Evolutionary conservation across 2,329 filamentous ascomycete species (phyloP).

Genomic region (Talaromyces pinophilus): DNA sequence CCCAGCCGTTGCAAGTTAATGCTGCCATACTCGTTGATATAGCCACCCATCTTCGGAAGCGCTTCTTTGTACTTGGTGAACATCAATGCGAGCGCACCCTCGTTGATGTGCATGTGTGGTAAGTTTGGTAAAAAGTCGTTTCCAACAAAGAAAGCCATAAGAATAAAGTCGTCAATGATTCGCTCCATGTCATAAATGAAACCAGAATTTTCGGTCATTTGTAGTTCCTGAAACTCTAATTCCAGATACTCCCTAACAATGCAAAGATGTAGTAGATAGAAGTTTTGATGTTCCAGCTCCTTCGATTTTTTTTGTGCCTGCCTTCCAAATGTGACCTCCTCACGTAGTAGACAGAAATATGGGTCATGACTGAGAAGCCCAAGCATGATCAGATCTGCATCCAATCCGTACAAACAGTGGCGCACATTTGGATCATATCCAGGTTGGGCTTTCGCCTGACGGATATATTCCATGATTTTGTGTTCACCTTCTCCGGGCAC

Average conservation of each 20-base stretch:
- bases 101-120: conserved; percentile 95
- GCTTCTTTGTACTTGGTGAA: conserved; percentile 94
- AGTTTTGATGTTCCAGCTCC: conserved; percentile 97
- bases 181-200: conserved; percentile 92
- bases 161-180: conserved; percentile 97
- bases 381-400: conserved; percentile 98
- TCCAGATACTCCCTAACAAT: conserved; percentile 97
- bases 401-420: conserved; percentile 94
- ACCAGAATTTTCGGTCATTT: conserved; percentile 67
- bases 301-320: conserved; percentile 86
- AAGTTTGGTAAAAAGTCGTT: conserved; percentile 99
- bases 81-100: conserved; percentile 95
- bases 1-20: conserved; percentile 83
- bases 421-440: conserved; percentile 90
- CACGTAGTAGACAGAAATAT: conserved; percentile 93
- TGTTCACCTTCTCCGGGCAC: conserved; percentile 98
- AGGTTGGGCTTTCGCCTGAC: conserved; percentile 92
- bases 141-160: conserved; percentile 99
- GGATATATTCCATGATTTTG: conserved; percentile 99
- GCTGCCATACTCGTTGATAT: conserved; percentile 92
- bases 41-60: conserved; percentile 82
- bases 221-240: conserved; percentile 91
- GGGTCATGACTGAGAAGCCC: conserved; percentile 95
- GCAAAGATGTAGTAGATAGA: conserved; percentile 94
- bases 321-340: conserved; percentile 96